These are phyloP conservation scores for Tolypocladium capitatum DNA, from an alignment of 2,329 filamentous ascomycete species.

Conservation along the genomic window DNA sequence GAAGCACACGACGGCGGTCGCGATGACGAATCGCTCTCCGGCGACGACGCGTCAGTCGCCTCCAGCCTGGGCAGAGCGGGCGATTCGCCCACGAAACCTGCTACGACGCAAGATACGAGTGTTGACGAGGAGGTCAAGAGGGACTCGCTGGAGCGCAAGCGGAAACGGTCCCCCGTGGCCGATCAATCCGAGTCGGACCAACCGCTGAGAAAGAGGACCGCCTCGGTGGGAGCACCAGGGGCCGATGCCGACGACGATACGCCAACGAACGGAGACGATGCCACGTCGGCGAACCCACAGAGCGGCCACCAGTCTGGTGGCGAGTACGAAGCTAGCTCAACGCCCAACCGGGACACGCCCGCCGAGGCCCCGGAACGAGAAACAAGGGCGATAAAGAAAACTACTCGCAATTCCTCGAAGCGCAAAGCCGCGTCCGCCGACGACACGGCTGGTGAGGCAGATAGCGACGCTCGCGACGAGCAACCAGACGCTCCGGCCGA, in stretches of 20 bases:
- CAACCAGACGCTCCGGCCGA: conserved; percentile 19
- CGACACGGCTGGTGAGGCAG: conserved; percentile 15
- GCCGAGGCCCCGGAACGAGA: conserved; percentile 18
- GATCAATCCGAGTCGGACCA: conserved; percentile 34
- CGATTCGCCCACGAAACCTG: conserved; percentile 22
- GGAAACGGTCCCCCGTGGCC: conserved; percentile 33
- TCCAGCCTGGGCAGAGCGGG: conserved; percentile 25
- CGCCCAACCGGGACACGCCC: conserved; percentile 13
- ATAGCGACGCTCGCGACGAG: conserved; percentile 19
- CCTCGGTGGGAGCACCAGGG: conserved; percentile 26
- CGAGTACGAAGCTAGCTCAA: conserved; percentile 30
- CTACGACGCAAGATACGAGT: conserved; percentile 12
- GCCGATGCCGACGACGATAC: conserved; percentile 19
- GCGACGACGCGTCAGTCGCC: conserved; percentile 22
- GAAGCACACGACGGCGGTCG: conserved; percentile 22
- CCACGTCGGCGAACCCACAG: conserved; percentile 18
- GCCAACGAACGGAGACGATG: conserved; percentile 22
- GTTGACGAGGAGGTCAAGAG: conserved; percentile 18
- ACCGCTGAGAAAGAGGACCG: conserved; percentile 40
- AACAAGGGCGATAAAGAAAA: conserved; percentile 23
- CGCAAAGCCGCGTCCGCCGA: conserved; percentile 18
- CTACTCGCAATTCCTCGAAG: conserved; percentile 27
- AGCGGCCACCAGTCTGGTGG: conserved; percentile 27
- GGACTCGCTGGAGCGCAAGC: conserved; percentile 29
- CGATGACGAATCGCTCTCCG: conserved; percentile 27